Conservation (phyloP, 2,329 filamentous ascomycete species). For the Didymella sp. region DNA sequence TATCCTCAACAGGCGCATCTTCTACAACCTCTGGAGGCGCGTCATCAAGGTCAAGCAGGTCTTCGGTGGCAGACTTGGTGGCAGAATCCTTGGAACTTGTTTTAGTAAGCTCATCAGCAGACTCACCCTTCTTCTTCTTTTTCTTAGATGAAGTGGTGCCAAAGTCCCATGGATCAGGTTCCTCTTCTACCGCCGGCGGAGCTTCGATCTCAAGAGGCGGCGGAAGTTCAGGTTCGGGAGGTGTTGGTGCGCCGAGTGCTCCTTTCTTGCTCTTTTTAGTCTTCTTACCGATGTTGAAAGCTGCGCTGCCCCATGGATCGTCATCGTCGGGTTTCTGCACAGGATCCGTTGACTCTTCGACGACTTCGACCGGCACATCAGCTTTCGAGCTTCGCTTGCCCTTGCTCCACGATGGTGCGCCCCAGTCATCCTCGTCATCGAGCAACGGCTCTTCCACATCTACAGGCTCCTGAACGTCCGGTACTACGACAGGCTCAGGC, state of each 20-base stretch:
- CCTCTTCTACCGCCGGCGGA: constrained; percentile 47
- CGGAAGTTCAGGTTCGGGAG: constrained; percentile 47
- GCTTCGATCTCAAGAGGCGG: constrained; percentile 63
- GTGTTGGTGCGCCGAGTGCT: constrained; percentile 58
- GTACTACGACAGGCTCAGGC: constrained; percentile 35
- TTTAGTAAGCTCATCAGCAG: constrained; percentile 40
- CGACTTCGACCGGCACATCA: constrained; percentile 49
- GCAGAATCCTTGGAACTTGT: constrained; percentile 38
- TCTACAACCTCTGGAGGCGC: constrained; percentile 28
- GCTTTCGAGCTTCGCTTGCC: constrained; percentile 53
- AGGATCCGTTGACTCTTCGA: constrained; percentile 51
- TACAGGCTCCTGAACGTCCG: constrained; percentile 53
- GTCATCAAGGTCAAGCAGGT: constrained; percentile 44
- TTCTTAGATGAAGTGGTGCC: constrained; percentile 38
- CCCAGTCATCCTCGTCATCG: constrained; percentile 63
- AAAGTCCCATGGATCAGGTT: constrained; percentile 45
- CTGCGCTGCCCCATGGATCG: constrained; percentile 47
- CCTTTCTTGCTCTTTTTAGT: constrained; percentile 63
- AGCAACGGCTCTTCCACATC: constrained; percentile 59
- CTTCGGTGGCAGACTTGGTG: constrained; percentile 45
- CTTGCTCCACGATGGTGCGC: constrained; percentile 63
- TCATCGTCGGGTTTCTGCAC: constrained; percentile 55
- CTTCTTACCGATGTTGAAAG: constrained; percentile 58
- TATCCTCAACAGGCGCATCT: constrained; percentile 27
- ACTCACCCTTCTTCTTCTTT: constrained; percentile 46